Evolutionary conservation across 345 rosid species (phyloP).

Genomic region (Arabidopsis suecica): DNA sequence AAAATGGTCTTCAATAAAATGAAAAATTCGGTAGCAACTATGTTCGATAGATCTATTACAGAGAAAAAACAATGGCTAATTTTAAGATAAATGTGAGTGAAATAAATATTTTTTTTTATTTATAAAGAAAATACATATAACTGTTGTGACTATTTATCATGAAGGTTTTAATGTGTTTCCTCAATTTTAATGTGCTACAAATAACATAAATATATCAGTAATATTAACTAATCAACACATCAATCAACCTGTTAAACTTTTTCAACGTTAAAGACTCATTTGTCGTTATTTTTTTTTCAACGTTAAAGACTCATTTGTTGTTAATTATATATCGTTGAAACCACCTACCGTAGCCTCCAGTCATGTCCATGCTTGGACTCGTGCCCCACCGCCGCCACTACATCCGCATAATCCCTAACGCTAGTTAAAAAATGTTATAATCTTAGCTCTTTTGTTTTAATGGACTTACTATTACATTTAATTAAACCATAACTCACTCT

Average conservation of each 20-base stretch:
- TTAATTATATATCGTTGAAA: neutral
- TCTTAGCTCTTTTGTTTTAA: neutral
- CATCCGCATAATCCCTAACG: constrained; percentile 2
- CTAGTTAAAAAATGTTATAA: neutral
- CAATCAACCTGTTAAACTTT: neutral
- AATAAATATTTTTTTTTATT: no score
- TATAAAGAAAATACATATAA: neutral
- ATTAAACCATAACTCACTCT: neutral
- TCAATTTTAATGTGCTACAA: neutral
- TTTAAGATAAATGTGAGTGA: neutral
- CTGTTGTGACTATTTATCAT: neutral
- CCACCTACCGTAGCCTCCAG: constrained; percentile 1
- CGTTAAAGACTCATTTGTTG: neutral
- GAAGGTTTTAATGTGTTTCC: neutral
- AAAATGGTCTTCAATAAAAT: neutral
- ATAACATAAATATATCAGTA: no score
- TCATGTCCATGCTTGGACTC: constrained; percentile 20
- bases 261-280: neutral
- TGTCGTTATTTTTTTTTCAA: neutral
- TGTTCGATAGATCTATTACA: neutral
- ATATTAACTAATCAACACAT: neutral
- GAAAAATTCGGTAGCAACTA: neutral
- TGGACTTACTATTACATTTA: neutral
- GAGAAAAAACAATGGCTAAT: neutral
- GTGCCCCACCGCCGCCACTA: constrained; percentile 14